Base-by-base conservation (phyloP, 2,329 filamentous ascomycete species). In the Scedosporium apiospermum region DNA sequence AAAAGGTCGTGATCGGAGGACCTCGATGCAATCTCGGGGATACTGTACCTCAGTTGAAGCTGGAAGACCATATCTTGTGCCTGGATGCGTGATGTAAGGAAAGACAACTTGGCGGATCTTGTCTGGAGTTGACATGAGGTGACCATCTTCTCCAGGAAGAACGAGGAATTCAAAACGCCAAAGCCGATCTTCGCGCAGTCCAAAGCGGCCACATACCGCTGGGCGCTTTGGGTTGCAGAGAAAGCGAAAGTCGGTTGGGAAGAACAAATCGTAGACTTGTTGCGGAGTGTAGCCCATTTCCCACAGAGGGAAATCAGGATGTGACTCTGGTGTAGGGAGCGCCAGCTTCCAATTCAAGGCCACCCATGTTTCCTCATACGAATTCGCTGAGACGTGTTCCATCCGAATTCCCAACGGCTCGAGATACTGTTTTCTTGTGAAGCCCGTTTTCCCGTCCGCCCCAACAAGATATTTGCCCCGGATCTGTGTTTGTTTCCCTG, bases 291-390 rank as follows among this genome's bases (percentile, higher is more conserved):
- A 78, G 5, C 77, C 78, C 0, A 77, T 66, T 3, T 73, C 64
- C 79, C 79, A 82, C 2, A 81, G 68, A 0, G 78, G 77, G 59
- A 82, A 80, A 0, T 73, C 65, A 0, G 79, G 80, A 65, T 82
- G 80, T 0, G 76, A 75, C 30, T 78, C 65, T 4, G 71, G 73
- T 1, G 76, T 81, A 0, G 79, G 79, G 0, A 76, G 65, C 1
- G 68, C 68, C 26, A 82, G 71, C 27, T 76, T 68, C 65, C 76
- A 73, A 63, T 82, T 82, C 5, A 76, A 67, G 1, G 80, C 80
- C 3, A 82, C 74, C 79, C 80, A 82, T 0, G 72, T 75, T 16
- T 70, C 75, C 9, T 73, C 69, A 63, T 77, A 78, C 10, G 53
- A 57, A 61, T 69, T 73, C 3, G 27, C 16, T n/a, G 68, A 68